A percentile compares a stretch with the other conserved stretches of the same genome.
Evolutionary conservation across 176 grass and related monocot species (phyloP).

Genomic region (Triticum urartu): DNA sequence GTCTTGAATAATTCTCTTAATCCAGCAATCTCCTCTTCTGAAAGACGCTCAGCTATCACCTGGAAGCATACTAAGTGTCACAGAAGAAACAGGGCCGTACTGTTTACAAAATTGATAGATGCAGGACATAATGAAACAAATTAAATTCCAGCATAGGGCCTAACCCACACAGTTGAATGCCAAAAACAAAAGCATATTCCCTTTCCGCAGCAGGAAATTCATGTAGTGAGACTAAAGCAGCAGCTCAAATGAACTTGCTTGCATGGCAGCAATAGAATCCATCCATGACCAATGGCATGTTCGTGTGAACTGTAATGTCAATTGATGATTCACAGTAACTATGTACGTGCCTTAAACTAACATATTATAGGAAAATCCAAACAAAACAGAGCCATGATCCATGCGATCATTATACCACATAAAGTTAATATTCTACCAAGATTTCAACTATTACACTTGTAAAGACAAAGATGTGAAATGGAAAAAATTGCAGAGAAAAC

Average conservation of each 20-base stretch:
- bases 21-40: constrained; percentile 96
- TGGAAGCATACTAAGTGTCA: constrained; percentile 27
- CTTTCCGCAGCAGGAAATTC: background rate
- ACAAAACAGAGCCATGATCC: background rate
- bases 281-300: background rate
- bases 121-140: background rate
- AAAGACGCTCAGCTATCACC: constrained; percentile 91
- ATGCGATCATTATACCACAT: background rate
- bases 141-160: background rate
- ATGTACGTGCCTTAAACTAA: background rate
- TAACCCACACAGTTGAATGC: constrained; percentile 10
- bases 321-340: background rate
- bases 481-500: background rate
- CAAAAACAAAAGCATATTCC: background rate
- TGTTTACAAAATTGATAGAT: background rate
- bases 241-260: background rate
- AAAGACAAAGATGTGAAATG: background rate
- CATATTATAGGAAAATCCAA: constrained; percentile 4
- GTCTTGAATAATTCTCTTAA: constrained; percentile 86
- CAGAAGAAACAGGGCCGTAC: background rate
- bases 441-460: background rate
- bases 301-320: background rate
- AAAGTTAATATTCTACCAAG: background rate
- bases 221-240: background rate
- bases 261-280: background rate